phyloP scores from a whole-genome alignment of 2,329 filamentous ascomycete genomes.

The Fusarium incarnatum region DNA sequence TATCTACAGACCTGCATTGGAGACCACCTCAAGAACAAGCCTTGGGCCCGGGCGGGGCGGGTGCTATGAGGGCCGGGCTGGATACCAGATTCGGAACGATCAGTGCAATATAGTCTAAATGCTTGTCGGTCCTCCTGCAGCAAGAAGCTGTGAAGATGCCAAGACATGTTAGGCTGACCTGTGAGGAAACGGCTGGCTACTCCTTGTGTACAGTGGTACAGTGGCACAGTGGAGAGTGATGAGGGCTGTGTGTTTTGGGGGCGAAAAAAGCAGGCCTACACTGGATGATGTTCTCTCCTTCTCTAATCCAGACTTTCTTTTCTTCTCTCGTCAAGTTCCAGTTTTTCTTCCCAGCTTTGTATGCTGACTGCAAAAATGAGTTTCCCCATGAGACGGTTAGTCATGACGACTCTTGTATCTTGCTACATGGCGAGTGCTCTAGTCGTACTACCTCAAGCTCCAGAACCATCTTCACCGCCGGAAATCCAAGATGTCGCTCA shows the following conservation, averaged over 20 bases:
- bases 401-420: constrained; percentile 1
- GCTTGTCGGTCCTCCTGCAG: not conserved
- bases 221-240: not conserved
- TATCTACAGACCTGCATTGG: not conserved
- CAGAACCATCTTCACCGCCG: constrained; percentile 21
- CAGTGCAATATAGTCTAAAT: not conserved
- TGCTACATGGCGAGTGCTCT: constrained; percentile 18
- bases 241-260: not conserved
- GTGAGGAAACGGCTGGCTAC: not conserved
- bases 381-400: not conserved
- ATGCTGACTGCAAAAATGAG: not conserved
- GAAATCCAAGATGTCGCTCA: constrained; percentile 3
- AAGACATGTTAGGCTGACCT: not conserved
- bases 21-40: not conserved
- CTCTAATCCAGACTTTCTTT: too few relatives aligned
- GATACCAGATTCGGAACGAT: not conserved
- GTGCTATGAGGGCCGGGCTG: not conserved
- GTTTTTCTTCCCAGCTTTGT: not conserved
- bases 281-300: not conserved
- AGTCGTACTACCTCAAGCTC: constrained; percentile 22
- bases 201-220: not conserved
- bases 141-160: not conserved
- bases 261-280: not conserved
- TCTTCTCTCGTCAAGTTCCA: not conserved
- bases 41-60: not conserved